phyloP scores from a whole-genome alignment of 768 basidiomycete species.

The Leccinum fibrillosum region DNA sequence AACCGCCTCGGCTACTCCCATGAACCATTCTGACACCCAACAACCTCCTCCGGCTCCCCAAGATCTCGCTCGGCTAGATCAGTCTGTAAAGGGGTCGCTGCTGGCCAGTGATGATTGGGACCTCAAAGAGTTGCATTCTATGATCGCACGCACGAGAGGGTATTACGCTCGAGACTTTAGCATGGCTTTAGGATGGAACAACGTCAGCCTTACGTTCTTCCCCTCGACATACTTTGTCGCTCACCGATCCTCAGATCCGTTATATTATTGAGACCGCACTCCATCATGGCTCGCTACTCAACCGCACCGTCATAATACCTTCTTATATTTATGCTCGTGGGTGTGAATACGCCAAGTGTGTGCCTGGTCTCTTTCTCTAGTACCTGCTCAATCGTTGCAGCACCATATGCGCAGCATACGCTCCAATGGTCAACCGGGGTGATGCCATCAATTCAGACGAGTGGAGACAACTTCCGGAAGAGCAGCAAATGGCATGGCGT shows the following conservation, averaged over 20 bases:
- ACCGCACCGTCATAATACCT: slow-evolving; percentile 42
- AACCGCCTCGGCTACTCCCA: neutral
- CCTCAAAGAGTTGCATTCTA: slow-evolving; percentile 30
- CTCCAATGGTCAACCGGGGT: slow-evolving; percentile 43
- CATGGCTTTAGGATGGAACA: slow-evolving; percentile 47
- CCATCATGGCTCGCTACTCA: slow-evolving; percentile 41
- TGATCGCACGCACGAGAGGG: slow-evolving; percentile 38
- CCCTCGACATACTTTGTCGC: neutral
- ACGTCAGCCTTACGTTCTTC: slow-evolving; percentile 28
- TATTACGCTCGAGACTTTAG: slow-evolving; percentile 45
- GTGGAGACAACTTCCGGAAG: slow-evolving; percentile 39
- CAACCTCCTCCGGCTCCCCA: neutral
- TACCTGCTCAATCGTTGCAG: slow-evolving; percentile 8
- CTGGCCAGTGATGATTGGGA: slow-evolving; percentile 23
- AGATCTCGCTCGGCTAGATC: neutral
- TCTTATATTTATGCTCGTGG: slow-evolving; percentile 45
- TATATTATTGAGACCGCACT: slow-evolving; percentile 47
- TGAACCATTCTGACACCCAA: neutral
- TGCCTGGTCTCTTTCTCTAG: neutral
- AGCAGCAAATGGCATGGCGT: slow-evolving; percentile 35
- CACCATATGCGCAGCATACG: slow-evolving; percentile 38
- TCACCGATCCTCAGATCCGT: slow-evolving; percentile 34
- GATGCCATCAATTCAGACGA: slow-evolving; percentile 41
- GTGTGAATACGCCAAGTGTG: slow-evolving; percentile 35
- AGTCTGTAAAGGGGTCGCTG: slow-evolving; percentile 5